Evolutionary conservation across 2,329 filamentous ascomycete genomes (phyloP).

Genomic region (Claviceps quebecensis): DNA sequence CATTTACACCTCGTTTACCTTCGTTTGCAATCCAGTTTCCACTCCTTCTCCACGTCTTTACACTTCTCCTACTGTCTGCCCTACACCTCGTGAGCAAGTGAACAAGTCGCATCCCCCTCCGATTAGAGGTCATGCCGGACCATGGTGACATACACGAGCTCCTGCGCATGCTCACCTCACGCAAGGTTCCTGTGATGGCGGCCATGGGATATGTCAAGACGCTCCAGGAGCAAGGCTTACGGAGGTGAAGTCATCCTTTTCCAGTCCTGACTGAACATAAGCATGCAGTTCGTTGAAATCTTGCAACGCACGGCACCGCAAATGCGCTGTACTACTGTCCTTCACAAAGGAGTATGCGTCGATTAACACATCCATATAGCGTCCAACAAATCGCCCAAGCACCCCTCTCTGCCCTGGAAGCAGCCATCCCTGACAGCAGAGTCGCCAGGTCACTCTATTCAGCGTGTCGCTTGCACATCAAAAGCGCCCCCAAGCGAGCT

Average conservation of each 20-base stretch:
- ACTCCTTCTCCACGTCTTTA: too few relatives aligned
- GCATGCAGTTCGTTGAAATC: neutral
- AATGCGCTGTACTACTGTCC: too few relatives aligned
- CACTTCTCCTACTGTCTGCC: too few relatives aligned
- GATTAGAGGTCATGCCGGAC: conserved; percentile 29
- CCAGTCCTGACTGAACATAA: neutral
- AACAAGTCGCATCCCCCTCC: neutral
- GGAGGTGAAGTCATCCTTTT: conserved; percentile 30
- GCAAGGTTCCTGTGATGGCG: conserved; percentile 44
- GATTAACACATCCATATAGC: conserved; percentile 17
- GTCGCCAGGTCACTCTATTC: conserved; percentile 36
- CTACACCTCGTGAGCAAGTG: too few relatives aligned
- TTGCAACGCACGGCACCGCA: too few relatives aligned
- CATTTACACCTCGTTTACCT: too few relatives aligned
- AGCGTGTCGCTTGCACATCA: conserved; percentile 39
- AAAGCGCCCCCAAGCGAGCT: conserved; percentile 21
- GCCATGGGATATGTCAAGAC: conserved; percentile 45
- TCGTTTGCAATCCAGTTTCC: too few relatives aligned
- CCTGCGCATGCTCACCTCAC: conserved; percentile 43
- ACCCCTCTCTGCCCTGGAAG: conserved; percentile 27
- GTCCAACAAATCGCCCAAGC: conserved; percentile 42
- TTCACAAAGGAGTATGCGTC: neutral
- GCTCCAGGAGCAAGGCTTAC: conserved; percentile 38
- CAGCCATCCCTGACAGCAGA: conserved; percentile 33
- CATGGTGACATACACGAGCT: conserved; percentile 48